Base-by-base conservation (phyloP, 2,329 filamentous ascomycete species). In the Sporothrix globosa region DNA sequence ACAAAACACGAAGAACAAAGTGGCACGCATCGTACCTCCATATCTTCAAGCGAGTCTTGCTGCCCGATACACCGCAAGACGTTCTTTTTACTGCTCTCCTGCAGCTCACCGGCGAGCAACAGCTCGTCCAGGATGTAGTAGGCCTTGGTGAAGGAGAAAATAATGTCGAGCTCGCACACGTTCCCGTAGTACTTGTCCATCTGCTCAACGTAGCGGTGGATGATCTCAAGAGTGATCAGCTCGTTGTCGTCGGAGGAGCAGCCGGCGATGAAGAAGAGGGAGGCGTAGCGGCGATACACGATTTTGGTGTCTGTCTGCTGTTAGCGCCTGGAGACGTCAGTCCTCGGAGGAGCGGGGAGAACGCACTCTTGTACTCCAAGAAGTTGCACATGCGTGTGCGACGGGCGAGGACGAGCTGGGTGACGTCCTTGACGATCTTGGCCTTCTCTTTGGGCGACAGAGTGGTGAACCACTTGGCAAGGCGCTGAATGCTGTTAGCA, bases 111-210 rank as follows among this genome's bases (percentile, higher is more conserved):
- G 6, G 96, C 96, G 75, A 99, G 86, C 74, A 99, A 85, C 73
- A 99, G 87, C 83, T 99, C 96, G 80, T 99, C 96, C 61, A 99
- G 88, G 76, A 99, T 99, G 82, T 98, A 99, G 82, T 99, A 99
- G 72, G 96, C 96, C 82, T 99, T 99, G 76, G 97, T 97, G 81
- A 99, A 99, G 80, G 97, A 98, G 88, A 99, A 99, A 81, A 99
- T 99, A 82, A 98, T 97, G 81, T 98, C 94, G 74, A 99, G 88
- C 84, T 99, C 96, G 89, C 96, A 99, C 72, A 99, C 96, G 81
- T 99, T 99, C 81, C 96, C 96, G 81, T 98, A 99, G 85, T 99
- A 99, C 82, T 99, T 99, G 86, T 99, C 96, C 96, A 99, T 99
- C 83, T 99, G 96, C 82, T 99, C 96, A 79, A 99, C 96, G 80